Evolutionary conservation across 2,329 filamentous ascomycete species (phyloP).

Genomic region (Aspergillus neoniger): DNA sequence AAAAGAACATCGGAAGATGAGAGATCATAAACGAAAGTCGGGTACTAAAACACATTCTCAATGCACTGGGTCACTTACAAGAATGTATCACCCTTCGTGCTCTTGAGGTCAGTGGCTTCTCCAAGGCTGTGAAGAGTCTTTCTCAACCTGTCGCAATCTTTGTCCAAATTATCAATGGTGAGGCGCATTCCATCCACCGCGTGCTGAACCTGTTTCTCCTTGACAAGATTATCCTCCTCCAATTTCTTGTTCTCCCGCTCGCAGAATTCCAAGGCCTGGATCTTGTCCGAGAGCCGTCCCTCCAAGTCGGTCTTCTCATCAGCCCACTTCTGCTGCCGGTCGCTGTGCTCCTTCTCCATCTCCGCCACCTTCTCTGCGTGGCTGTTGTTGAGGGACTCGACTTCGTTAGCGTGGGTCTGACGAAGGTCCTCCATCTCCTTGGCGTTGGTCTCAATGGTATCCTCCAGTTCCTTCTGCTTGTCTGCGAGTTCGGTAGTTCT

Average conservation of each 20-base stretch:
- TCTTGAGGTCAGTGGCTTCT: slow-evolving; percentile 55
- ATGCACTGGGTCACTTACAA: slow-evolving; percentile 48
- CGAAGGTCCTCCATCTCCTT: slow-evolving; percentile 29
- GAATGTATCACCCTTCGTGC: slow-evolving; percentile 51
- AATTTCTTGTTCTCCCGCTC: slow-evolving; percentile 47
- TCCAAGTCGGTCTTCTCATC: slow-evolving; percentile 35
- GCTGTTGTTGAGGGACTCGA: slow-evolving; percentile 27
- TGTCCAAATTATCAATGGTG: slow-evolving; percentile 53
- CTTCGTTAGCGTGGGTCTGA: slow-evolving; percentile 27
- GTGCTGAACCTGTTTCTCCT: slow-evolving; percentile 50
- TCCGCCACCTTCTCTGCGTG: slow-evolving; percentile 30
- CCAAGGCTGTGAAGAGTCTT: slow-evolving; percentile 53
- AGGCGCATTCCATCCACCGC: slow-evolving; percentile 47
- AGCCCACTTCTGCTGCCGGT: slow-evolving; percentile 38
- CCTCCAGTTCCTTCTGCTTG: slow-evolving; percentile 36
- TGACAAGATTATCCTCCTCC: slow-evolving; percentile 49
- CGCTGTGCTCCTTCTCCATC: slow-evolving; percentile 30
- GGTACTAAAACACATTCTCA: slow-evolving; percentile 22
- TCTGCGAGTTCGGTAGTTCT: slow-evolving; percentile 16
- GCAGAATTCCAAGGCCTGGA: slow-evolving; percentile 43
- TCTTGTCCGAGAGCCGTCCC: slow-evolving; percentile 44
- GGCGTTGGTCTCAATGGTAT: slow-evolving; percentile 31
- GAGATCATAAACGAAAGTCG: slow-evolving; percentile 18
- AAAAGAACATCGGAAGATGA: slow-evolving; percentile 12
- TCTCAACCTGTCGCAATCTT: slow-evolving; percentile 53